Evolutionary conservation across 352 stramenopile genomes (phyloP), one percentile per base, ranked within the genome.

Genomic region (Globisporangium paddicum): DNA sequence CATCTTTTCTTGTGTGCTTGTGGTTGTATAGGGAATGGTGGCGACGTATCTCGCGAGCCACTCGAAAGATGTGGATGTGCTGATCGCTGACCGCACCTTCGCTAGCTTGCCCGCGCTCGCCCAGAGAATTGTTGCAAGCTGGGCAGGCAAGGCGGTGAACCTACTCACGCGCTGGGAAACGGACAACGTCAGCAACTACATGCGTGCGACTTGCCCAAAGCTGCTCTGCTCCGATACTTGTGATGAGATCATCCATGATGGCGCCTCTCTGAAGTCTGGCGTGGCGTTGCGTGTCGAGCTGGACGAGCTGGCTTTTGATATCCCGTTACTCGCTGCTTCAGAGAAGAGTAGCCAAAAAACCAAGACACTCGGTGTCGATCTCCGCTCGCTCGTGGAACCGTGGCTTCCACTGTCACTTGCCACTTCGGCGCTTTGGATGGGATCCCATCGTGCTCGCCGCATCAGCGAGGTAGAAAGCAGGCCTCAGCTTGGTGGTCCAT

Each of bases 71-170:
- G 70, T 94, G n/a, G 59, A 75, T 32, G 75, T 90, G 2, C 42
- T 93, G 3, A 79, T 96, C 34, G 84, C 81, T 14, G 86, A 96
- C 57, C 79, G 86, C 14, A 94, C 86, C 3, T 94, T 96, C 62
- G 59, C 82, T 1, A 96, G 69, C 21, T 61, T 96, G 5, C 85
- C 86, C 4, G 86, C 86, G 0, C 70, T 96, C 7, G 82, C 86
- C 1, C 77, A 94, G 63, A 72, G 85, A 8, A 79, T 96, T 50
- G 75, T 96, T 10, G 82, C 77, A 2, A 75, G 64, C 28, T 96
- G 86, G 86, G 77, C 86, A 19, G 86, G 84, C 26, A 66, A 49
- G 4, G 74, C 78, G 0, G 76, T 96, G 13, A 72, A 72, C 23
- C 79, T 68, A 62, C 55, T 93, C 28, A 94, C 85, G 60, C 74